Evolutionary conservation across 768 basidiomycete genomes (phyloP).

Genomic region (Russula abietina): DNA sequence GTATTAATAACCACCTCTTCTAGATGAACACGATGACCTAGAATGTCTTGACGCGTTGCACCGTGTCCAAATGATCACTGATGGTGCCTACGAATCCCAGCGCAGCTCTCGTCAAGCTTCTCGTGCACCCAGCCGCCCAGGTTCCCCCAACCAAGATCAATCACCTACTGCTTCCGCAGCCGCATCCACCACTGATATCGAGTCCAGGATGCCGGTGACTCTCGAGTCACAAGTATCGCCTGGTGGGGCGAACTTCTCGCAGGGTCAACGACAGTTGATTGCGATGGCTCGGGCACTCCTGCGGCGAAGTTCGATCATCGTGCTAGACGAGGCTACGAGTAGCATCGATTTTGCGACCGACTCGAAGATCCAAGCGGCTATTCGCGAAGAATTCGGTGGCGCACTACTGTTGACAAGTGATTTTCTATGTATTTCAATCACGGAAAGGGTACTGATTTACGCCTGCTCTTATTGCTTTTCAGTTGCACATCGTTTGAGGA

Average conservation of each 20-base stretch:
- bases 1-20: not conserved
- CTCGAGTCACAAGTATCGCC: slow-evolving; percentile 77
- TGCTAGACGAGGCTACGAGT: slow-evolving; percentile 80
- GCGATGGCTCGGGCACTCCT: slow-evolving; percentile 80
- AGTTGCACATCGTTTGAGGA: slow-evolving; percentile 71
- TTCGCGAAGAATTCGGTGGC: slow-evolving; percentile 76
- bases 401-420: slow-evolving; percentile 68
- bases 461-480: slow-evolving; percentile 20
- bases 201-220: slow-evolving; percentile 50
- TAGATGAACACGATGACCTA: slow-evolving; percentile 69
- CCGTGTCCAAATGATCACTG: slow-evolving; percentile 71
- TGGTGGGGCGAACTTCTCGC: slow-evolving; percentile 87
- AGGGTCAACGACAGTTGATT: slow-evolving; percentile 85
- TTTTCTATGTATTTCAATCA: slow-evolving; percentile 29
- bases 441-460: not conserved
- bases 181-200: slow-evolving; percentile 43
- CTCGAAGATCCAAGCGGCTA: slow-evolving; percentile 83
- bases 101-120: slow-evolving; percentile 46
- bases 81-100: slow-evolving; percentile 44
- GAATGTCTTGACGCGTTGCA: slow-evolving; percentile 76
- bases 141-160: slow-evolving; percentile 36
- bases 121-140: slow-evolving; percentile 41
- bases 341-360: slow-evolving; percentile 87
- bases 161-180: slow-evolving; percentile 36
- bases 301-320: slow-evolving; percentile 63